Base-by-base conservation (phyloP, 2,329 filamentous ascomycete species). In the Penicillium occitanis region DNA sequence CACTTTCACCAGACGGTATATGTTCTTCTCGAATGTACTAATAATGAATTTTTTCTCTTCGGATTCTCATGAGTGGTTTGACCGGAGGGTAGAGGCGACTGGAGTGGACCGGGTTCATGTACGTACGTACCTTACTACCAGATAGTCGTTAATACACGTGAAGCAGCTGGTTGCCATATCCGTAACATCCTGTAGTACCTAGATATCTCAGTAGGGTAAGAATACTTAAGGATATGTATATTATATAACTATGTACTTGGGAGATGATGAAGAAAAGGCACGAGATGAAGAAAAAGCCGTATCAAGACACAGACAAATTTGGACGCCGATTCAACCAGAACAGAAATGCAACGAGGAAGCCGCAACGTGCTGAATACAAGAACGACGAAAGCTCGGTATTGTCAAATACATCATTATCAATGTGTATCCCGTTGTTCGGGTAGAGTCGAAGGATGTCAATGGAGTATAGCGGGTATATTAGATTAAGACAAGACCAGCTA, bases 221-320 rank as follows among this genome's bases (percentile, higher is more conserved):
- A 22, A 17, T 37, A 17, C 2, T 14, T 37, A 33, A 57, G 11
- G 33, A 22, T 57, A 19, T 50, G 17, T 60, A 22, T 60, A 61
- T 53, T 42, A 65, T 50, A 13, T 65, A 65, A 55, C 28, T 61
- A 65, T 61, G 48, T 65, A 60, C 63, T 33, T 46, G 61, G 19
- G 37, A 44, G 7, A 42, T 60, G 35, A 19, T 42, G 35, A 30
- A 22, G 8, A 28, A 28, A 42, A 11, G 37, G 37, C 57, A 60
- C 2, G 5, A 57, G 7, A 28, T 30, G 37, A 30, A 44, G 35
- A 42, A 7, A 46, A 30, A 60, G 35, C 57, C 53, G n/a, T 17
- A 57, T 22, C n/a, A 57, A 37, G 19, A 60, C 5, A 19, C 11
- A n/a, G 7, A 28, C 35, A 28, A 11, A 30, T 44, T 42, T 28